Evolutionary conservation across 2,329 filamentous ascomycete species (phyloP).

Genomic region (Microthyrium microscopicum): DNA sequence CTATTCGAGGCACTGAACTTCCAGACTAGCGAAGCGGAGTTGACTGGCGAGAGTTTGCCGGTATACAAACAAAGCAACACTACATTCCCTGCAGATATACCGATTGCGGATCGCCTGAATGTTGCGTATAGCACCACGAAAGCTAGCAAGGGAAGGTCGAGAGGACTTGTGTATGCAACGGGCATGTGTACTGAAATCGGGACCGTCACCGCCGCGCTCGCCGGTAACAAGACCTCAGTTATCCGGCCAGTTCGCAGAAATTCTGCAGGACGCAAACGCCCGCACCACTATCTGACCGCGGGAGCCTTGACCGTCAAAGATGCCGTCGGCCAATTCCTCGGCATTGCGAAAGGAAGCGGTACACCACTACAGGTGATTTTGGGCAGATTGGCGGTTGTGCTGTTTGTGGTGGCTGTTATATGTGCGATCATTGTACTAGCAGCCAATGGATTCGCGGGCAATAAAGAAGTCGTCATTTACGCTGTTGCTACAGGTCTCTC

Average conservation of each 20-base stretch:
- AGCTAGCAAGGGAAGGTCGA: constrained; percentile 54
- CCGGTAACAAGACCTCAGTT: constrained; percentile 5
- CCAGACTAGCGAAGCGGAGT: constrained; percentile 57
- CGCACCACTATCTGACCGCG: constrained; percentile 5
- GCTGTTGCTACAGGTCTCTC: constrained; percentile 30
- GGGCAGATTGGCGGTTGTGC: constrained; percentile 65
- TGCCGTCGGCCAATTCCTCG: constrained; percentile 31
- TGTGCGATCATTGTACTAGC: constrained; percentile 54
- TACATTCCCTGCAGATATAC: constrained; percentile 20
- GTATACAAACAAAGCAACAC: constrained; percentile 44
- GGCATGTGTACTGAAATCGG: constrained; percentile 63
- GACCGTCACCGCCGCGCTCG: constrained; percentile 46
- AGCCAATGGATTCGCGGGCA: constrained; percentile 34
- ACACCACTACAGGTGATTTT: constrained; percentile 76
- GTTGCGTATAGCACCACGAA: constrained; percentile 56
- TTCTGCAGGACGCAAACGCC: constrained; percentile 7
- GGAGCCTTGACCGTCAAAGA: constrained; percentile 5
- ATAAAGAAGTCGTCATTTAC: constrained; percentile 29
- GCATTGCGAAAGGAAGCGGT: constrained; percentile 44
- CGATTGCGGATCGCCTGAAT: constrained; percentile 47
- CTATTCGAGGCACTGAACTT: constrained; percentile 51
- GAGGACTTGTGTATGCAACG: constrained; percentile 50
- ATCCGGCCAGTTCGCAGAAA: constrained; percentile 10
- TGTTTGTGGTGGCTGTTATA: constrained; percentile 59
- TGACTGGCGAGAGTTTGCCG: constrained; percentile 58